Conservation (phyloP, 352 stramenopile genomes). For the Globisporangium abappressorium region DNA sequence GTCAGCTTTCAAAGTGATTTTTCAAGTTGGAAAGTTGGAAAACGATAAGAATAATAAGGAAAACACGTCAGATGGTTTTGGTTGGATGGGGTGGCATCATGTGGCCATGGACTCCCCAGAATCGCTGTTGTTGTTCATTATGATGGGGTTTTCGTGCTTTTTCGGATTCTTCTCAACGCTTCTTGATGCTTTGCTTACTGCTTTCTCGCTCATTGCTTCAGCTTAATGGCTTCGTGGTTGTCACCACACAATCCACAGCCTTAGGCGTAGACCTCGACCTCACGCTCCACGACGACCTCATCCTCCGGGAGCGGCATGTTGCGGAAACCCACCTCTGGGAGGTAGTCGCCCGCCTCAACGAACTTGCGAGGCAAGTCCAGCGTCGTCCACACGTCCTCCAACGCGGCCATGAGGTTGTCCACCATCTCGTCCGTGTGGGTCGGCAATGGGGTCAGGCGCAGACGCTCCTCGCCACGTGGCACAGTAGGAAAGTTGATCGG, state of each 20-base stretch:
- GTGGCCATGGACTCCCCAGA: not conserved
- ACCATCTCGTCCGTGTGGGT: conserved; percentile 90
- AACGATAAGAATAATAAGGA: not conserved
- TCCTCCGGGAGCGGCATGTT: conserved; percentile 51
- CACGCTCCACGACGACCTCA: conserved; percentile 40
- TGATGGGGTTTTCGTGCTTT: not conserved
- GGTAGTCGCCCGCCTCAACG: conserved; percentile 57
- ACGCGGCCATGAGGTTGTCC: conserved; percentile 72
- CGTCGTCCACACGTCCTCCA: conserved; percentile 87
- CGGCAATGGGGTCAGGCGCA: conserved; percentile 83
- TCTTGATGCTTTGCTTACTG: conserved; percentile 8
- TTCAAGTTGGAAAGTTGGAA: not conserved
- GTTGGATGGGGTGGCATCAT: not conserved
- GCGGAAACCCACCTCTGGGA: conserved; percentile 78
- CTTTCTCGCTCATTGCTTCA: not conserved
- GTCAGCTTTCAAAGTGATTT: not conserved
- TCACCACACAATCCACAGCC: not conserved
- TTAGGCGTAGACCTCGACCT: conserved; percentile 40
- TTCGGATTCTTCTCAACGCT: conserved; percentile 11
- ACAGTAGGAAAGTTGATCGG: conserved; percentile 92
- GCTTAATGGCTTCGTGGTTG: not conserved
- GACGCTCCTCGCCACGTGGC: conserved; percentile 84
- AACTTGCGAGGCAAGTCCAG: conserved; percentile 75
- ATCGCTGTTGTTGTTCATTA: conserved; percentile 7
- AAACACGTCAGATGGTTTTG: not conserved